Evolutionary conservation across 2,329 filamentous ascomycete species (phyloP), one percentile per base, ranked within the genome.

Genomic region (Cercospora citrullina): DNA sequence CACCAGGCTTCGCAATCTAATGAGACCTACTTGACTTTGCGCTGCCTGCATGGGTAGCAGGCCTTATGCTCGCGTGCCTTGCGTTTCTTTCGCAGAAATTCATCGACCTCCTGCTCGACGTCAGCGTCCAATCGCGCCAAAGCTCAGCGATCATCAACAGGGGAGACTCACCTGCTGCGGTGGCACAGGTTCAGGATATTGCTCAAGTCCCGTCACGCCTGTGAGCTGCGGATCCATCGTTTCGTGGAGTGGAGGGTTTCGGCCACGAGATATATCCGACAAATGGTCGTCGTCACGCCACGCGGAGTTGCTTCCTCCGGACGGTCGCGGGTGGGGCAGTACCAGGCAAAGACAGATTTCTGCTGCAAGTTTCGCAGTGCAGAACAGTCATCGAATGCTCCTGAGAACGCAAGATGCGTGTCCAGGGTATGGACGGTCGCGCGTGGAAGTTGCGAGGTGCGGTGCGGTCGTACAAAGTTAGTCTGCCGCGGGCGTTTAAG

Each of bases 61-160:
- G 82, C 82, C 77, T 84, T 85, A 77, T 85, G 83, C 76, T 84
- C 83, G 31, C 83, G 77, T 57, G 82, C 82, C 72, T 85, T 85
- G 57, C 83, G 77, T 76, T 84, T 84, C 72, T 82, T 78, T 23
- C 82, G 78, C 72, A 84, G 72, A 45, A 84, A 83, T 71, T 84
- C 82, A 75, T 84, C 82, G 66, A 84, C 82, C 64, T 84, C 82
- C 62, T 79, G 76, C 63, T 81, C 79, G 30, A 73, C 5, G 12
- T 42, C 36, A 28, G n/a, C 18, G 4, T 31, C 36, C 12, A 12
- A 5, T 45, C 42, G 31, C 59, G 4, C 33, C 21, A 30, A 21
- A 23, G 21, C 59, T 26, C 31, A 28, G 7, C 10, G 12, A 12
- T 3, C 14, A 14, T 21, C 16, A 7, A 42, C 21, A 9, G 5